Base-by-base conservation (phyloP, 2,329 filamentous ascomycete species). In the Ilyonectria destructans region DNA sequence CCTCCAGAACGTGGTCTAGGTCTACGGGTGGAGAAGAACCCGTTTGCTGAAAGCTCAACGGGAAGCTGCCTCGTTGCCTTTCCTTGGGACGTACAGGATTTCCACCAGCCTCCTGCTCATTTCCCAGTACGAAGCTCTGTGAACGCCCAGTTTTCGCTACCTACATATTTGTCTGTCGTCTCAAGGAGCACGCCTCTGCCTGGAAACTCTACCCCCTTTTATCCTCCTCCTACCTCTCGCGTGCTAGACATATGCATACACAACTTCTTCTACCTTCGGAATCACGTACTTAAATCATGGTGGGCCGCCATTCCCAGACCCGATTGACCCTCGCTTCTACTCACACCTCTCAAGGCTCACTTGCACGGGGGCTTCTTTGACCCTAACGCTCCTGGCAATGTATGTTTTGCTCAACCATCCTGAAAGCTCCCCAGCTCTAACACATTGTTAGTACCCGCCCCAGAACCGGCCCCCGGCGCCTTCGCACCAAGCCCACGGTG, bases 281-380 rank as follows among this genome's bases (percentile, higher is more conserved):
- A 46, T 52, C 62, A 26, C 52, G 54, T 73, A 73, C 62, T 65
- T 72, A 63, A 74, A 69, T 29, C 66, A 75, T 75, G 71, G 73
- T 74, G 35, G n/a, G 67, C 46, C 60, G 35, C 52, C 26, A 12
- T 8, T n/a, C 19, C n/a, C 15, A 21, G n/a, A 12, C 17, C 13
- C 1, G 15, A 21, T 35, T 2, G 48, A 29, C 49, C 37, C 35
- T 46, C 29, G 29, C 6, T 43, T 31, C 35, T 29, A 31, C 54
- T 60, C 17, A 67, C 72, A 15, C 61, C 19, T 48, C 15, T 43
- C 35, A 51, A 75, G 74, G 63, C 72, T 71, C 70, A 72, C 40
- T 65, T 69, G 62, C 74, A 75, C 72, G 74, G 74, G 65, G 74
- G 74, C 0, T 57, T 69, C 33, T 75, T 67, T 55, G 74, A 75